A percentile compares a stretch with the other conserved stretches of the same genome.
Conservation (phyloP, 306 rosid species). For the cucumber (Cucumis sativus) region DNA sequence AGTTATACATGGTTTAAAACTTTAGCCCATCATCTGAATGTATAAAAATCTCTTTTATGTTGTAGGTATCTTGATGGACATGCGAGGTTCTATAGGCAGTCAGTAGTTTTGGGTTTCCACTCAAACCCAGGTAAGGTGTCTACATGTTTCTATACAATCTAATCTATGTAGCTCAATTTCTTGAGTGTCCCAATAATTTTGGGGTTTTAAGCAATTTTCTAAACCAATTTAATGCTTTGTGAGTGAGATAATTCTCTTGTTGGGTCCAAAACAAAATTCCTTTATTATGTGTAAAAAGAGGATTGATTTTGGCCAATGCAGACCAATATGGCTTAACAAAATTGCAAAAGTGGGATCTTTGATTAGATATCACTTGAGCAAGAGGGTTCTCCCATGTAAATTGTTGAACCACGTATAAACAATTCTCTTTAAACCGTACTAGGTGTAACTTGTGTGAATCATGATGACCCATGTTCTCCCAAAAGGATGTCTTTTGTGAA, state of each 20-base stretch:
- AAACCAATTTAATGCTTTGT: not conserved
- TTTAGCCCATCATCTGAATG: not conserved
- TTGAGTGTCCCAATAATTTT: not conserved
- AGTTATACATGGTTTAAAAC: not conserved
- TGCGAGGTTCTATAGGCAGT: slow-evolving; percentile 74
- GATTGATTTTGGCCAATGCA: not conserved
- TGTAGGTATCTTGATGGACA: slow-evolving; percentile 66
- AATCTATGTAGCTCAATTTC: not conserved
- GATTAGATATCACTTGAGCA: not conserved
- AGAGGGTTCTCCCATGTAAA: not conserved
- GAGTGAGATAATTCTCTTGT: not conserved
- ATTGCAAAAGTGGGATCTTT: not conserved
- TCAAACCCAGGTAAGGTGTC: slow-evolving; percentile 53
- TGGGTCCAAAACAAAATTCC: not conserved
- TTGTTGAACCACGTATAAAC: not conserved
- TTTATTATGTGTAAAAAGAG: not conserved
- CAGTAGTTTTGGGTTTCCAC: slow-evolving; percentile 55
- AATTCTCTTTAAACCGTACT: not conserved
- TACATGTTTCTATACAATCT: not conserved
- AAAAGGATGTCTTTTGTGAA: not conserved
- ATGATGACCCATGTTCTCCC: not conserved
- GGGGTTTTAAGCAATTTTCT: not conserved
- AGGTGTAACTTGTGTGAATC: too few relatives aligned
- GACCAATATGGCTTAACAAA: not conserved
- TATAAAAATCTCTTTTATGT: not conserved